Evolutionary conservation across 176 grass and related monocot genomes (phyloP).

Genomic region (Musa beccarii): DNA sequence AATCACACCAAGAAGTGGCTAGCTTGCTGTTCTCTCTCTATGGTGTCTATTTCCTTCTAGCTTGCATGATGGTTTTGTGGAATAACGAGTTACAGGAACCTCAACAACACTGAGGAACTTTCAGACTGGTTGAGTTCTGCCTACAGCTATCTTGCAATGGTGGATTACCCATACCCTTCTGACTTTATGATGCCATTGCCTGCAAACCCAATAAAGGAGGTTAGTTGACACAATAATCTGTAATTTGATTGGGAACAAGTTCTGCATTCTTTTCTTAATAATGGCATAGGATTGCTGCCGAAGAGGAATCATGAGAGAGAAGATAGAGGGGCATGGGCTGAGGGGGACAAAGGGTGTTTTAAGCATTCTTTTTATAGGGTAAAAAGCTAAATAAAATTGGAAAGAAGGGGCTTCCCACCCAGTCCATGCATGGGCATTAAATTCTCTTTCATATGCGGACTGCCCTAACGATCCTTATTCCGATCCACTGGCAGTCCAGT

Average conservation of each 20-base stretch:
- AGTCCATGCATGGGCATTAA: no score
- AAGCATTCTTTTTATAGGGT: no score
- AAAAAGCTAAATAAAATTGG: no score
- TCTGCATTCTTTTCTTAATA: neutral
- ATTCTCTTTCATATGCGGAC: no score
- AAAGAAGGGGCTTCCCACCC: no score
- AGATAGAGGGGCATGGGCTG: no score
- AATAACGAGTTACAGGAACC: conserved; percentile 32
- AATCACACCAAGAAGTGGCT: neutral
- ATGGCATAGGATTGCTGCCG: no score
- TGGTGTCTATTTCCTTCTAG: neutral
- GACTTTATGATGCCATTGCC: conserved; percentile 92
- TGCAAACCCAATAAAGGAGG: conserved; percentile 86
- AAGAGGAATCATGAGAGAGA: no score
- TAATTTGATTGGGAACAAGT: neutral
- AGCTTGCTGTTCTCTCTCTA: neutral
- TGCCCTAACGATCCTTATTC: no score
- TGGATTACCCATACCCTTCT: conserved; percentile 79
- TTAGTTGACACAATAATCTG: conserved; percentile 25
- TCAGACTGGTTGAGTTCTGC: conserved; percentile 79
- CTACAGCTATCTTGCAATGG: conserved; percentile 94
- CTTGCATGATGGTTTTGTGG: neutral
- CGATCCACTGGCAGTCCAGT: no score
- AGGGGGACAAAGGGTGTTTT: no score
- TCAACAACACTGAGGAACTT: conserved; percentile 58